Base-by-base conservation (phyloP, 208 protist species). In the Crithidia fasciculata region DNA sequence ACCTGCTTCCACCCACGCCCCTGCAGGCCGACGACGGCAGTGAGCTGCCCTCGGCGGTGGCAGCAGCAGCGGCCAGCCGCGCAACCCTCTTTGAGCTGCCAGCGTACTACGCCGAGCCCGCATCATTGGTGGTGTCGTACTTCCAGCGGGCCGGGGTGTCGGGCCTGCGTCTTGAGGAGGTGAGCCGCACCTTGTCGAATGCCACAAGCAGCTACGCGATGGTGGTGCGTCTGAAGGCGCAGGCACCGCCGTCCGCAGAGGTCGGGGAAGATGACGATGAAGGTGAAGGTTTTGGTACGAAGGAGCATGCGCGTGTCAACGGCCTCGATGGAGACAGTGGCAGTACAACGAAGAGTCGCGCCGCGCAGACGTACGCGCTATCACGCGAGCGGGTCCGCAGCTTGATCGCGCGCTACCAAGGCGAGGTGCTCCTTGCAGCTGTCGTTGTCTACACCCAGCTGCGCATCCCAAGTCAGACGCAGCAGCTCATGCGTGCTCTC, bases 391-490 rank as follows among this genome's bases (percentile, higher is more conserved):
- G 84, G 18, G 89, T 90, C 15, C 47, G 75, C 7, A 63, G 75
- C 50, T 66, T 92, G 16, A 50, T 87, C 53, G 43, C 69, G n/a
- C 87, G 91, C 19, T 96, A 94, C 44, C 53, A 77, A 5, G 83
- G 78, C 7, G 88, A 96, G 65, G 88, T 94, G 50, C 82, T 96
- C 12, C 78, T 96, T 4, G 85, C 87, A 6, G 82, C 89, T 15
- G 50, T 94, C 0, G 61, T 96, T 8, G 85, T 91, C 13, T 74
- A 94, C 65, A 93, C 91, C 15, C 91, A 96, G 76, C 74, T 96
- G 53, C 65, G 82, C 16, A 81, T 82, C 4, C 74, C 84, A 3
- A 94, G 91, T 57, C 81, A 87, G 8, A 83, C 92, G 45, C 87
- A 93, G 72, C 66, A 84, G 63, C 69, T 93, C 18, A 78, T 91